Conservation (phyloP, 2,329 filamentous ascomycete species). For the Fusarium aywerte region DNA sequence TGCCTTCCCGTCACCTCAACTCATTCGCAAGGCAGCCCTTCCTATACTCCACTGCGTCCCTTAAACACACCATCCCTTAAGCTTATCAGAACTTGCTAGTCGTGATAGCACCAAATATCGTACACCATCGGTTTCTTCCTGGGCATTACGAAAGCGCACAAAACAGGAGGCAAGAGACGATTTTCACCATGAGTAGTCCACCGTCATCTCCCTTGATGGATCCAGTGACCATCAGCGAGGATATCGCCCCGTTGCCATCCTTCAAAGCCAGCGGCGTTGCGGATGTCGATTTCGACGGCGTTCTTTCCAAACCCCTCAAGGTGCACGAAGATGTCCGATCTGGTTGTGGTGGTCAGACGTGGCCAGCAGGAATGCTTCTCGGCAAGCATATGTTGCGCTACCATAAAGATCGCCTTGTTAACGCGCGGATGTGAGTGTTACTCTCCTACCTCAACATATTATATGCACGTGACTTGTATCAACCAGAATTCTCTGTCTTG, state of each 20-base stretch:
- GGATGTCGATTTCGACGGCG: conserved; percentile 74
- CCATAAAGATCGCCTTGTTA: conserved; percentile 69
- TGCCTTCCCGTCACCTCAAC: background rate
- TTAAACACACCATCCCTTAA: conserved; percentile 13
- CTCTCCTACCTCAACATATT: conserved; percentile 1
- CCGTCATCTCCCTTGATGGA: conserved; percentile 63
- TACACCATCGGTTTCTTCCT: background rate
- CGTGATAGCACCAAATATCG: conserved; percentile 14
- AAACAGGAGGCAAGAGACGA: background rate
- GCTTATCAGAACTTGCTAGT: conserved; percentile 3
- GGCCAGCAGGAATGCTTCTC: conserved; percentile 92
- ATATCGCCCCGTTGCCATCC: conserved; percentile 67
- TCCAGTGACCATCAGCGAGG: conserved; percentile 63
- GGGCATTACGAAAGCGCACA: background rate
- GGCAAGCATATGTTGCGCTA: conserved; percentile 85
- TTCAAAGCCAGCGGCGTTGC: conserved; percentile 67
- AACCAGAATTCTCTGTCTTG: background rate
- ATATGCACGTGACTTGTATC: conserved; percentile 24
- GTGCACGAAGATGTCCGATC: conserved; percentile 87
- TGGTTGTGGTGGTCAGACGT: conserved; percentile 92
- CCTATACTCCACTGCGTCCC: conserved; percentile 9
- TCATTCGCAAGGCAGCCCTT: conserved; percentile 8
- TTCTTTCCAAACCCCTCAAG: conserved; percentile 74
- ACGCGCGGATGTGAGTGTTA: conserved; percentile 73
- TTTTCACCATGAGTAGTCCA: conserved; percentile 46